Conservation (phyloP, 1,284 basidiomycete genomes). For the Ceratobasidium sp. region DNA sequence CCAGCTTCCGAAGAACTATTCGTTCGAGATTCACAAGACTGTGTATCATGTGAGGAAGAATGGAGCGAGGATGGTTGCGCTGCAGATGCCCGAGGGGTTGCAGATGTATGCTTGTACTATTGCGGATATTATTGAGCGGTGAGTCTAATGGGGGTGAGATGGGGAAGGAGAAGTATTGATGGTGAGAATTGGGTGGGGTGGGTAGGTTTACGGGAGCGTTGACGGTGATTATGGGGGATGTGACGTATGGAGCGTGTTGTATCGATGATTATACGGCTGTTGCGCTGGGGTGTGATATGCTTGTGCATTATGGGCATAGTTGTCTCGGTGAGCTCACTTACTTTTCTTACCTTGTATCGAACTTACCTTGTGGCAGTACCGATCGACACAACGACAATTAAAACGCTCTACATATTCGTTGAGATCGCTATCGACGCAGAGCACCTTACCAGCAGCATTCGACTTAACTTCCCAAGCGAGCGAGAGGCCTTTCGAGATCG, state of each 20-base stretch:
- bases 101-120: conserved; percentile 98
- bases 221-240: conserved; percentile 96
- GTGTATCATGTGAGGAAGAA: conserved; percentile 93
- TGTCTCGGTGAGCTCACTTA: conserved; percentile 82
- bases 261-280: conserved; percentile 98
- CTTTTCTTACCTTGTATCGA: background rate
- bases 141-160: conserved; percentile 55
- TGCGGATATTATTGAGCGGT: conserved; percentile 97
- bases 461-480: conserved; percentile 90
- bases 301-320: conserved; percentile 98
- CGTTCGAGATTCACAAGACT: conserved; percentile 98
- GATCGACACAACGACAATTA: conserved; percentile 93
- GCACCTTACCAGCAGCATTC: conserved; percentile 86
- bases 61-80: conserved; percentile 84
- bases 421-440: conserved; percentile 93
- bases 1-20: conserved; percentile 89
- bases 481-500: conserved; percentile 71
- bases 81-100: conserved; percentile 99
- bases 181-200: background rate
- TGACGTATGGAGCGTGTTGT: conserved; percentile 99
- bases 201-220: conserved; percentile 81
- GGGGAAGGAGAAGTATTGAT: conserved; percentile 4
- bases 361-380: conserved; percentile 75
- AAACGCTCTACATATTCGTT: conserved; percentile 98
- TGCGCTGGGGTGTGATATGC: conserved; percentile 97